These are phyloP conservation scores for Hygrocybe coccinea DNA, from an alignment of 768 basidiomycete genomes.

Conservation along the genomic window DNA sequence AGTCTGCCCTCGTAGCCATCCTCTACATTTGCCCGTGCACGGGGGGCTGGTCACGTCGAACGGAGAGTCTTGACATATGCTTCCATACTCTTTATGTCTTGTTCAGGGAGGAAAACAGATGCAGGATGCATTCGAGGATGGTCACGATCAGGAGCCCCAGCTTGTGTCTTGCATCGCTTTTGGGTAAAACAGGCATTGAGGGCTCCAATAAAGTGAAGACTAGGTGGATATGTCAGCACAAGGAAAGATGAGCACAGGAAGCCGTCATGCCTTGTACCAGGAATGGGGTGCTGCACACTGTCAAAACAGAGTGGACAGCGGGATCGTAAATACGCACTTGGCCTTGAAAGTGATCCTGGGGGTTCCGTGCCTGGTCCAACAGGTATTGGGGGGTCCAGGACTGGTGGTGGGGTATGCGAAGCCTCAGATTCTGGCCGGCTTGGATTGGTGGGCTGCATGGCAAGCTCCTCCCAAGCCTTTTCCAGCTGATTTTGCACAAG, in stretches of 20 bases:
- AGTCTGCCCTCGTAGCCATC: slow-evolving; percentile 6
- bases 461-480: not conserved
- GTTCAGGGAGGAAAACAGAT: slow-evolving; percentile 6
- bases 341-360: not conserved
- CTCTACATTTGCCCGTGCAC: not conserved
- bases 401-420: too few relatives aligned
- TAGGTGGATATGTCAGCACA: not conserved
- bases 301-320: slow-evolving; percentile 11
- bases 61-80: not conserved
- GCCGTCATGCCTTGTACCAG: not conserved
- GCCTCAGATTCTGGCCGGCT: not conserved
- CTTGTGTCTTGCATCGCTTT: slow-evolving; percentile 16
- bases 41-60: not conserved
- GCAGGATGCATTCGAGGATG: not conserved
- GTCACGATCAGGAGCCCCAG: not conserved
- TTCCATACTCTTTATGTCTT: slow-evolving; percentile 4
- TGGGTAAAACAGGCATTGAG: slow-evolving; percentile 34
- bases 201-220: slow-evolving; percentile 26
- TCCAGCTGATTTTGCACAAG: slow-evolving; percentile 9
- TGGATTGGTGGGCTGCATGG: not conserved
- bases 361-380: not conserved
- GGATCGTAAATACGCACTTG: slow-evolving; percentile 7
- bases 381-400: not conserved
- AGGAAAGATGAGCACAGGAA: not conserved
- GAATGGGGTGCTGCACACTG: not conserved